A percentile compares a stretch with the other conserved stretches of the same genome.
phyloP scores from a whole-genome alignment of 2,329 filamentous ascomycete genomes.

The Penicillium sp. region DNA sequence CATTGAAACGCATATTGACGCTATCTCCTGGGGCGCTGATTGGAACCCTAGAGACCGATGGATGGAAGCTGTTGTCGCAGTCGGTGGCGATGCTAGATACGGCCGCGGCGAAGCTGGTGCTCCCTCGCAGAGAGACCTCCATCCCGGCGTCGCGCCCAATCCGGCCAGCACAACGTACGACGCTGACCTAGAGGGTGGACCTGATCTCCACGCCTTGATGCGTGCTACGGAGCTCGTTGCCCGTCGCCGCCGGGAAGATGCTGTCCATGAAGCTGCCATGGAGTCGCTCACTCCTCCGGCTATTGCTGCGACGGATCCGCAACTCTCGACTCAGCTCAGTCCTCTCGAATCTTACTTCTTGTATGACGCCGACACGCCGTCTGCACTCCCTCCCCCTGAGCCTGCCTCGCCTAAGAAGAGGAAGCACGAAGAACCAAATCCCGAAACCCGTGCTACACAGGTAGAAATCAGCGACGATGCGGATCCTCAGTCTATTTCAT shows the following conservation, averaged over 20 bases:
- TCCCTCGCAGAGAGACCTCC: conserved; percentile 22
- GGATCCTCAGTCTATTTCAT: background rate
- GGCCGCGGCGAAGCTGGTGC: conserved; percentile 29
- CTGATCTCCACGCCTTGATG: conserved; percentile 49
- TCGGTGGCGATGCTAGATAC: conserved; percentile 46
- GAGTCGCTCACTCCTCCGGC: background rate
- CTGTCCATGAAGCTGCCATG: conserved; percentile 2
- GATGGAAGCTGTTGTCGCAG: conserved; percentile 42
- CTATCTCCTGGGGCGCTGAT: conserved; percentile 12
- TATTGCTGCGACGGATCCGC: conserved; percentile 4
- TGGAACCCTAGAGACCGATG: conserved; percentile 26
- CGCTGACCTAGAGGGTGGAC: conserved; percentile 42
- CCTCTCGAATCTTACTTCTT: conserved; percentile 42
- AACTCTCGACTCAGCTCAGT: conserved; percentile 19
- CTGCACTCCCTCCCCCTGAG: conserved; percentile 51
- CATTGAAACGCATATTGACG: conserved; percentile 29
- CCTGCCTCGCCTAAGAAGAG: conserved; percentile 18
- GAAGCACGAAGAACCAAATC: conserved; percentile 16
- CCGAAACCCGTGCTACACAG: conserved; percentile 5
- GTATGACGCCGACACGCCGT: conserved; percentile 35
- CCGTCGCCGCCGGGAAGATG: conserved; percentile 37
- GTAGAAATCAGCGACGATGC: background rate
- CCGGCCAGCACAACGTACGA: conserved; percentile 26
- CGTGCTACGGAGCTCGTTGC: conserved; percentile 44
- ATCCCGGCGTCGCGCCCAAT: conserved; percentile 22